Base-by-base conservation (phyloP, 768 basidiomycete species). In the Tulasnella sp. region DNA sequence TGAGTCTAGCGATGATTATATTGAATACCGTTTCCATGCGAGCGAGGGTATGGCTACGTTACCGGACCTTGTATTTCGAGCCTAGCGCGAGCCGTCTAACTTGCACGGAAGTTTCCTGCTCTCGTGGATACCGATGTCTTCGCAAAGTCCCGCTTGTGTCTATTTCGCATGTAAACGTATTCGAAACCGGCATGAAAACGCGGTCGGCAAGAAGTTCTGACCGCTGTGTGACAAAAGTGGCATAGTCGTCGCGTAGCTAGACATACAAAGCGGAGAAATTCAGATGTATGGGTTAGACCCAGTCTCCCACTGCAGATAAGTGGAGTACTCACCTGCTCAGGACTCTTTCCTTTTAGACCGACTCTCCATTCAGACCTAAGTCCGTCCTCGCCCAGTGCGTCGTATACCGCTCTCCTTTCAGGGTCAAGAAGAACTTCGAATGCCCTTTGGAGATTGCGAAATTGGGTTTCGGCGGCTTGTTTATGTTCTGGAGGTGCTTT, bases 381-480 rank as follows among this genome's bases (percentile, higher is more conserved):
- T 3, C 74, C 77, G 36, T 77, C 77, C 37, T 75, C 77, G n/a
- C 77, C 77, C n/a, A 77, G 54, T 19, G 67, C 45, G 54, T 78
- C 77, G 72, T 78, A 78, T 11, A 71, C 54, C 6, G 76, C 71
- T 25, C 77, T 76, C 19, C 40, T 67, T 34, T 68, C 34, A 25
- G 75, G 75, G 42, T 76, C 40, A n/a, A 40, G n/a, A 6, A 78
- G 69, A 37, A 78, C 76, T 49, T 71, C 72, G 39, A 77, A 78
- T 31, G 77, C 77, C 36, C 72, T n/a, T 22, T 78, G 36, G 7
- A 78, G 77, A 39, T 76, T 37, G 17, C 71, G 40, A 39, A 76
- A 78, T 40, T 77, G 36, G 1, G 74, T 49, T 31, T 77, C 67
- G 9, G 76, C 76, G 6, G 58, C 45, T 17, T 42, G 19, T 36